Evolutionary conservation across 768 basidiomycete genomes (phyloP).

Genomic region (Tubosaeta brunneosetosa): DNA sequence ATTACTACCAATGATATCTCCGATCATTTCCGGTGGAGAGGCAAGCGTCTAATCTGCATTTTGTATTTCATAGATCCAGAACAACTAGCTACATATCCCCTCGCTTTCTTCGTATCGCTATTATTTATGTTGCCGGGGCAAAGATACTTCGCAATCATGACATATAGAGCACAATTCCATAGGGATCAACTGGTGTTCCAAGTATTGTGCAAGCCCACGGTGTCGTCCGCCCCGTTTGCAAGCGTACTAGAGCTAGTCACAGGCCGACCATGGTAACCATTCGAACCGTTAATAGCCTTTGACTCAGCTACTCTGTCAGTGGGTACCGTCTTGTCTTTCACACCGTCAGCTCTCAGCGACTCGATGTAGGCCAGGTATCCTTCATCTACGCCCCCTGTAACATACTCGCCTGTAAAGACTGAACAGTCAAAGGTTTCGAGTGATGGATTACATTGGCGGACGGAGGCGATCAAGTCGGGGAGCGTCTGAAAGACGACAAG

Average conservation of each 20-base stretch:
- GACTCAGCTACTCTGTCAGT: constrained; percentile 31
- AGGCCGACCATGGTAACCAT: constrained; percentile 16
- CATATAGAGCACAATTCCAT: constrained; percentile 2
- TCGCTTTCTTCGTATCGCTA: constrained; percentile 6
- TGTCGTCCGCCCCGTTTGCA: constrained; percentile 65
- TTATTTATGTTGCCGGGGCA: constrained; percentile 3
- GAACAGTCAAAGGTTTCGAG: constrained; percentile 90
- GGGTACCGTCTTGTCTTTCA: constrained; percentile 48
- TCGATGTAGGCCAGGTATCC: constrained; percentile 75
- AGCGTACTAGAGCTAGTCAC: constrained; percentile 37
- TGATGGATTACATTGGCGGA: constrained; percentile 74
- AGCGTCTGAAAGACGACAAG: constrained; percentile 94
- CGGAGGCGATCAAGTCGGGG: constrained; percentile 79
- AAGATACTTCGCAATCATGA: neutral
- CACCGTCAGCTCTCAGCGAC: constrained; percentile 74
- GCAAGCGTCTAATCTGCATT: constrained; percentile 2
- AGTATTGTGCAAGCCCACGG: constrained; percentile 74
- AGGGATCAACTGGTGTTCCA: constrained; percentile 43
- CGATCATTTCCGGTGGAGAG: neutral
- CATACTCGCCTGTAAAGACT: constrained; percentile 95
- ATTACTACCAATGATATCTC: neutral
- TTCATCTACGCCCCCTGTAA: constrained; percentile 89
- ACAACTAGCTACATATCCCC: constrained; percentile 4
- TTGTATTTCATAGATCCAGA: constrained; percentile 13
- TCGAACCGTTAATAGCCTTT: constrained; percentile 26